Evolutionary conservation across 2,329 filamentous ascomycete species (phyloP).

Genomic region (Verticillium dahliae): DNA sequence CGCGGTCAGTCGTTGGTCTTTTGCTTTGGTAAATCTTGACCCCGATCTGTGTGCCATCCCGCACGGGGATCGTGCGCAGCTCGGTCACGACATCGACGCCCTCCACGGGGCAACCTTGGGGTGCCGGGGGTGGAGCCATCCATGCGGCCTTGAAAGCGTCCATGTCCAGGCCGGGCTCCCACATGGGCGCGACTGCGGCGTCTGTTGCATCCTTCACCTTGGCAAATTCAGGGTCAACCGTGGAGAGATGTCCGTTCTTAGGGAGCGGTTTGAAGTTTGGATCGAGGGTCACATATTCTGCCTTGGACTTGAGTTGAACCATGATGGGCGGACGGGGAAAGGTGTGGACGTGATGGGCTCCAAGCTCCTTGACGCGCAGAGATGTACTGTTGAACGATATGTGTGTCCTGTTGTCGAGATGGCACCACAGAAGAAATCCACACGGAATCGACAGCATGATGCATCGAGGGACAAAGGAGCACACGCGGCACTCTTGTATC

Average conservation of each 20-base stretch:
- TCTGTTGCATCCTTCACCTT: conserved; percentile 18
- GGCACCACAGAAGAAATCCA: too few relatives aligned
- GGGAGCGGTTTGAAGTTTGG: conserved; percentile 24
- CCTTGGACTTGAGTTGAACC: conserved; percentile 18
- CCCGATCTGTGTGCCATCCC: conserved; percentile 25
- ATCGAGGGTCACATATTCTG: conserved; percentile 20
- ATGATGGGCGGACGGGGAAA: conserved; percentile 5
- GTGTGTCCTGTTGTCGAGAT: too few relatives aligned
- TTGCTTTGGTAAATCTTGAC: conserved; percentile 26
- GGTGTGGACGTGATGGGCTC: not conserved
- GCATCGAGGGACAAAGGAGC: not conserved
- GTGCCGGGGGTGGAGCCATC: conserved; percentile 17
- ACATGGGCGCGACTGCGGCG: conserved; percentile 18
- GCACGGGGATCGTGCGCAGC: conserved; percentile 18
- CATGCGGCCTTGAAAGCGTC: conserved; percentile 19
- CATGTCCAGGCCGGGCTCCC: conserved; percentile 18
- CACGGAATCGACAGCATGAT: not conserved
- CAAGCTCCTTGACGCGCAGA: too few relatives aligned
- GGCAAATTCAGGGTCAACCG: conserved; percentile 23
- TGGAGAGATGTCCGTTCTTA: conserved; percentile 25
- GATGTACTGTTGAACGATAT: too few relatives aligned
- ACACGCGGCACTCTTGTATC: not conserved
- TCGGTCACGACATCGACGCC: conserved; percentile 25
- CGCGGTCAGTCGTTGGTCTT: conserved; percentile 10
- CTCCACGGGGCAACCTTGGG: conserved; percentile 21